Evolutionary conservation across 345 rosid species (phyloP).

Genomic region (Populus davidiana): DNA sequence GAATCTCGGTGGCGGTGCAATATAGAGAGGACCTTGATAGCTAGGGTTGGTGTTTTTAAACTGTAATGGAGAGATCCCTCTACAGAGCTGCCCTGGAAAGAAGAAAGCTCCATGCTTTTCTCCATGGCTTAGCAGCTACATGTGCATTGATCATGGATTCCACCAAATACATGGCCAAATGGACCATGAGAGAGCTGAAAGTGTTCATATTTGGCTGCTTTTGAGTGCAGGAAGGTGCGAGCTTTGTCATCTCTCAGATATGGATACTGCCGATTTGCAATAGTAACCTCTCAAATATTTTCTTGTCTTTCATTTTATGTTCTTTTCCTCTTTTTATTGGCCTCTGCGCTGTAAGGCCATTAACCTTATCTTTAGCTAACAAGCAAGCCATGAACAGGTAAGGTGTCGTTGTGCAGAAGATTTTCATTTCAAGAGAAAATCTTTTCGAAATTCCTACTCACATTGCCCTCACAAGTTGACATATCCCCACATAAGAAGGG

Average conservation of each 20-base stretch:
- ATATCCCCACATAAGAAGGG: no score
- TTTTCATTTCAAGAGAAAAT: not conserved
- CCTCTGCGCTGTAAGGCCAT: not conserved
- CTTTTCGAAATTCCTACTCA: not conserved
- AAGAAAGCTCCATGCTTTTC: not conserved
- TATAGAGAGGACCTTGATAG: no score
- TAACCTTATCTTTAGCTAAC: not conserved
- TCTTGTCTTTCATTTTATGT: not conserved
- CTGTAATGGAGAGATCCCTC: not conserved
- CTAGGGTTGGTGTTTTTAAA: no score
- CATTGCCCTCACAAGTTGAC: not conserved
- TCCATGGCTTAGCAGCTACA: not conserved
- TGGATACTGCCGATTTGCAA: not conserved
- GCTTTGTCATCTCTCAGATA: not conserved
- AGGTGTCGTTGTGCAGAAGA: not conserved
- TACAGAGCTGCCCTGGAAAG: not conserved
- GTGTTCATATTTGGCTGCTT: no score
- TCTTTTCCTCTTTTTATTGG: no score
- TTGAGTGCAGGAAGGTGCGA: not conserved
- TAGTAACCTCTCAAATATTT: not conserved
- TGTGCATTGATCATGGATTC: not conserved
- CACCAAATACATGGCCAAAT: not conserved
- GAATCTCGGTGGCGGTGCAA: no score
- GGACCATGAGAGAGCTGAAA: not conserved
- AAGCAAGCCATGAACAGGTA: not conserved